phyloP scores from a whole-genome alignment of 176 grass and related monocot genomes.

The bread wheat (Triticum aestivum) region IWGSC_CS_RefSeq_v2.1 NC_057810.1:693690379-693690878 shows the following conservation, averaged over 20 bases:
- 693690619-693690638: background rate
- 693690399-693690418: slow-evolving; percentile 54
- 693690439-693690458: slow-evolving; percentile 60
- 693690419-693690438: slow-evolving; percentile 73
- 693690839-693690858: too few relatives aligned
- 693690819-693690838: too few relatives aligned
- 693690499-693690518: slow-evolving; percentile 75
- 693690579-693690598: background rate
- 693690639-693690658: background rate
- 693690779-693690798: too few relatives aligned
- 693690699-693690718: too few relatives aligned
- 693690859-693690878: background rate
- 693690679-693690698: too few relatives aligned
- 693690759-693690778: too few relatives aligned
- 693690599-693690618: too few relatives aligned
- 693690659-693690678: too few relatives aligned
- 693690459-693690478: slow-evolving; percentile 37
- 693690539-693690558: slow-evolving; percentile 65
- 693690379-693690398: slow-evolving; percentile 46
- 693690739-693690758: too few relatives aligned
- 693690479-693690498: slow-evolving; percentile 61
- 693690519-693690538: slow-evolving; percentile 78
- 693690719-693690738: too few relatives aligned
- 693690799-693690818: too few relatives aligned
- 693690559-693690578: slow-evolving; percentile 34